Evolutionary conservation across 768 basidiomycete genomes (phyloP).

Genomic region (Suillus placidus): DNA sequence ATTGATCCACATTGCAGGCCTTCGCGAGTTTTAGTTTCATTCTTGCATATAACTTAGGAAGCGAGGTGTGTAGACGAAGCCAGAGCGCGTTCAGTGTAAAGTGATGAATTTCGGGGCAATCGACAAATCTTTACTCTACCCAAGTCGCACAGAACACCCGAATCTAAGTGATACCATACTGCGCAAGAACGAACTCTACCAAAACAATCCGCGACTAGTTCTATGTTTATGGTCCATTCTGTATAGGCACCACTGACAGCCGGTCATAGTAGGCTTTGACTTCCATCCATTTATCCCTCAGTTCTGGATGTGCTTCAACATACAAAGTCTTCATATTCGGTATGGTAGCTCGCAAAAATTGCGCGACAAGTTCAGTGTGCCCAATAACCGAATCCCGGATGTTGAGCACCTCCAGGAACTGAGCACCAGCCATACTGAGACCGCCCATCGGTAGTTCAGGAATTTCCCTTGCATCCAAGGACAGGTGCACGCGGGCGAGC

Average conservation of each 20-base stretch:
- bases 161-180: not conserved
- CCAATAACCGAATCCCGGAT: conserved; percentile 31
- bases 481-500: conserved; percentile 22
- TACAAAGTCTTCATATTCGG: conserved; percentile 28
- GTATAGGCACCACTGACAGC: not conserved
- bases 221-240: not conserved
- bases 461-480: conserved; percentile 28
- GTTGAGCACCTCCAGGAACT: conserved; percentile 27
- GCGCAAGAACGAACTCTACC: not conserved
- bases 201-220: not conserved
- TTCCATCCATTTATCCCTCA: conserved; percentile 32
- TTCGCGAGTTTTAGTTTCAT: not conserved
- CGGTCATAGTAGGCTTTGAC: conserved; percentile 5
- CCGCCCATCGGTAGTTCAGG: not conserved
- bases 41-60: too few relatives aligned
- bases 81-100: not conserved
- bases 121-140: not conserved
- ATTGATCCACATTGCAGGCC: too few relatives aligned
- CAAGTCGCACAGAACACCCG: not conserved
- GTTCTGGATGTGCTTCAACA: conserved; percentile 30
- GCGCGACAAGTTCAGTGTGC: conserved; percentile 28
- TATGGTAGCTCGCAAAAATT: conserved; percentile 26
- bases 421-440: not conserved
- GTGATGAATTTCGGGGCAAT: not conserved
- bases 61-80: not conserved